These are phyloP conservation scores for Naematelia aurantialba DNA, from an alignment of 768 basidiomycete species.

Conservation along the genomic window DNA sequence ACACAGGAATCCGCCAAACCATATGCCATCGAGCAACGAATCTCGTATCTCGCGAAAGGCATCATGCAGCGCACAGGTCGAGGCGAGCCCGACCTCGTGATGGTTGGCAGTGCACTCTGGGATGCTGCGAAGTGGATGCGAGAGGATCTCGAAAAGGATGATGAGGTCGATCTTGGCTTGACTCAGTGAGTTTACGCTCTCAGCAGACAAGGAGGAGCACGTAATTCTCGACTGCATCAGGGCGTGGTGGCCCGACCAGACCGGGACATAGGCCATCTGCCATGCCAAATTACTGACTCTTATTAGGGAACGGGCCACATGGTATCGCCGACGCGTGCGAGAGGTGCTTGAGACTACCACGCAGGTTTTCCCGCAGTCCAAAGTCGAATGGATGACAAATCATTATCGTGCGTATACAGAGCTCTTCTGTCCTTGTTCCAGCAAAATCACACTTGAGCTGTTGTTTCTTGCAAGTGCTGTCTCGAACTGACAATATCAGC, in stretches of 20 bases:
- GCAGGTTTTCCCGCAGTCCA: slow-evolving; percentile 14
- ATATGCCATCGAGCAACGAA: slow-evolving; percentile 18
- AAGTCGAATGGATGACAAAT: slow-evolving; percentile 23
- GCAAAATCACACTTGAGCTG: no score
- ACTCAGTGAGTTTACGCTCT: slow-evolving; percentile 11
- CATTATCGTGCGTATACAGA: slow-evolving; percentile 21
- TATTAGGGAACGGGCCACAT: slow-evolving; percentile 15
- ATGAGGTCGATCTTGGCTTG: slow-evolving; percentile 10
- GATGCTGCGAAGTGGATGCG: slow-evolving; percentile 27
- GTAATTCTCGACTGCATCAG: background rate
- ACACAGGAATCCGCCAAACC: slow-evolving; percentile 9
- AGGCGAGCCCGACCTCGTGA: slow-evolving; percentile 15
- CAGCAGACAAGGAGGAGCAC: background rate
- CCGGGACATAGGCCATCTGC: background rate
- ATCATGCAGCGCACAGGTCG: slow-evolving; percentile 8
- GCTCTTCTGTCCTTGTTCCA: background rate
- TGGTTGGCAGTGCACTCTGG: slow-evolving; percentile 24
- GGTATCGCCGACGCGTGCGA: slow-evolving; percentile 20
- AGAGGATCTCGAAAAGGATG: slow-evolving; percentile 17
- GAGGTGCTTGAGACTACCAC: slow-evolving; percentile 6
- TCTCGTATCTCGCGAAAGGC: slow-evolving; percentile 14
- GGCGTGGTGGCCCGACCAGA: background rate
- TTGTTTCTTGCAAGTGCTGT: no score
- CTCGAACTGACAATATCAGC: slow-evolving; percentile 9
- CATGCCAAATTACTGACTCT: background rate